Evolutionary conservation across 306 rosid species (phyloP).

Genomic region (Fragaria ananassa): DNA sequence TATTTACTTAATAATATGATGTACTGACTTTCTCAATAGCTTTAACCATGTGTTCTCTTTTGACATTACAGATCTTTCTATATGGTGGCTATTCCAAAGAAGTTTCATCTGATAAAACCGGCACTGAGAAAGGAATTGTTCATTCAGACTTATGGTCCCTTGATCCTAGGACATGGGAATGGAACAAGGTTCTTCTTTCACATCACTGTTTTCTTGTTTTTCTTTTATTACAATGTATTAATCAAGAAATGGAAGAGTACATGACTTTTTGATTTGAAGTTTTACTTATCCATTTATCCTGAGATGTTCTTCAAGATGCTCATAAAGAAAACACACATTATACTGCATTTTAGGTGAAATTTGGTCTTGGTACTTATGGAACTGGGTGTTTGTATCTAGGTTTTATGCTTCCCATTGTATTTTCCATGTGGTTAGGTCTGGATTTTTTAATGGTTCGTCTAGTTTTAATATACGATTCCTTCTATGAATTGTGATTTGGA

Average conservation of each 20-base stretch:
- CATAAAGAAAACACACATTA: neutral
- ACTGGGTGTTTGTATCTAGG: neutral
- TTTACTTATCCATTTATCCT: neutral
- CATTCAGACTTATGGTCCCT: constrained; percentile 95
- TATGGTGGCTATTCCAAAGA: constrained; percentile 99
- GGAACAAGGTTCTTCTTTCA: constrained; percentile 71
- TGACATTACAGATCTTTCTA: constrained; percentile 67
- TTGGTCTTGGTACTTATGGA: neutral
- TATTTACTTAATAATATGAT: neutral
- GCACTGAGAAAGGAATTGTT: constrained; percentile 82
- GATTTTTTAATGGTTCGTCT: no score
- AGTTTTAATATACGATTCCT: no score
- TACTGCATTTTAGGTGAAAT: neutral
- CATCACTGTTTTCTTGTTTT: neutral
- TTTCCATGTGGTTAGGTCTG: no score
- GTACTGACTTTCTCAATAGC: neutral
- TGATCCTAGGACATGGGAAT: constrained; percentile 98
- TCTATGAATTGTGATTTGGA: neutral
- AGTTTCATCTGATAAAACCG: constrained; percentile 69
- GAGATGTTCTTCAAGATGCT: neutral
- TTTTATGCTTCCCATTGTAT: neutral
- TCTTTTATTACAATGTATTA: neutral
- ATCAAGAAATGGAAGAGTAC: neutral
- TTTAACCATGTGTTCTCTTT: constrained; percentile 13
- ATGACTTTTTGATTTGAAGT: neutral